Evolutionary conservation across 2,329 filamentous ascomycete genomes (phyloP), one percentile per base, ranked within the genome.

Genomic region (Aspergillus ochraceus): DNA sequence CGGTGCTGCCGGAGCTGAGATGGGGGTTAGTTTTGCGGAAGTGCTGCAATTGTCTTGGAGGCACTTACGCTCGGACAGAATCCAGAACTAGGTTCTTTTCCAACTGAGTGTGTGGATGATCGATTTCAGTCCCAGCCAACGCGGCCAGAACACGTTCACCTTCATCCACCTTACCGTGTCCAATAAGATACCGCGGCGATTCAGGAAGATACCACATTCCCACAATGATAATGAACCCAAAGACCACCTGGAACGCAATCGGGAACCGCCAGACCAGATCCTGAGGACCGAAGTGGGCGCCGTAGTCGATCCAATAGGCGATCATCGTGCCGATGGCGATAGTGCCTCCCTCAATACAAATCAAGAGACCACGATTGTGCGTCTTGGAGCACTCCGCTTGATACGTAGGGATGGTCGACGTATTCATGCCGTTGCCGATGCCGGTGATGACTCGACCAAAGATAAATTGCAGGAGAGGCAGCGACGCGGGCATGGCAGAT

Each of bases 261-360:
- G 61, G 61, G 53, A 65, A 65, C 17, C 63, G 60, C 63, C 64
- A 65, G 45, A 61, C 60, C 6, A 64, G 22, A 29, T 63, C 57
- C 12, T 50, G 54, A 10, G 57, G 59, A 11, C 58, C 52, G 11
- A 57, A 64, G 50, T 52, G 60, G n/a, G 57, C 57, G 36, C 63
- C 61, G 32, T 60, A 66, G 52, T 65, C 64, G 19, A 66, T 64
- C 63, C 63, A 66, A 42, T 65, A 66, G 3, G 63, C 62, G 30
- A 66, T 62, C 14, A 42, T 39, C 6, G 64, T 65, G 22, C 64
- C 61, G 20, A 61, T 61, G 8, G 61, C 60, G 17, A 66, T 66
- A 4, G 60, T 54, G 52, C 61, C 63, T 39, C 64, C 64, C 45
- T 66, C 61, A 4, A 66, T 65, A 11, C 63, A 65, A 6, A 66